Conservation (phyloP, 441 rosid genomes). For the Pelargonium australe region DNA sequence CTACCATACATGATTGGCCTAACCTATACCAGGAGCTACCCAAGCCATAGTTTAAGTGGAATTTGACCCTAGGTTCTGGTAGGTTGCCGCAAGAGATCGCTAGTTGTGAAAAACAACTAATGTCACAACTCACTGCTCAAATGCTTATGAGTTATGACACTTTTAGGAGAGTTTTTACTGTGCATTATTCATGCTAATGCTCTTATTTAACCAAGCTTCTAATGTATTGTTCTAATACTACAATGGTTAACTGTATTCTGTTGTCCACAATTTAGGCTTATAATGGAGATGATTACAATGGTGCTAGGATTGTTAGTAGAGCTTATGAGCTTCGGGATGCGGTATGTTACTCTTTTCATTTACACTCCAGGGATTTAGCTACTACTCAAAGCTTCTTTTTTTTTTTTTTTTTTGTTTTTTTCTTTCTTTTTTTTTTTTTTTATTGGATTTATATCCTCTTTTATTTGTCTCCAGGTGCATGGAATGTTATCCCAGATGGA, state of each 20-base stretch:
- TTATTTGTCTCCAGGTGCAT: slow-evolving; percentile 53
- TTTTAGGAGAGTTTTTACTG: slow-evolving; percentile 4
- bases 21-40: neutral
- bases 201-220: neutral
- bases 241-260: slow-evolving; percentile 16
- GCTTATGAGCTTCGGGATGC: slow-evolving; percentile 91
- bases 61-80: neutral
- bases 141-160: neutral
- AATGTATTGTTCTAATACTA: slow-evolving; percentile 2
- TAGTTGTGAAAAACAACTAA: neutral
- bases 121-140: neutral
- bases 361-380: neutral
- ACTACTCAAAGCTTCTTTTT: neutral
- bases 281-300: slow-evolving; percentile 93
- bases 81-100: neutral
- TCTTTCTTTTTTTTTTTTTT: neutral
- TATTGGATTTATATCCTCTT: slow-evolving; percentile 3
- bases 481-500: slow-evolving; percentile 99
- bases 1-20: neutral
- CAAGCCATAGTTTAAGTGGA: neutral
- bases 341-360: slow-evolving; percentile 35
- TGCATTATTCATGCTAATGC: neutral
- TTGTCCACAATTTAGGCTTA: slow-evolving; percentile 47
- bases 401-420: slow-evolving; percentile 1
- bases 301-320: slow-evolving; percentile 93